Evolutionary conservation across 1,139 yeast genomes (phyloP).

Genomic region (Kodamaea alishanica): DNA sequence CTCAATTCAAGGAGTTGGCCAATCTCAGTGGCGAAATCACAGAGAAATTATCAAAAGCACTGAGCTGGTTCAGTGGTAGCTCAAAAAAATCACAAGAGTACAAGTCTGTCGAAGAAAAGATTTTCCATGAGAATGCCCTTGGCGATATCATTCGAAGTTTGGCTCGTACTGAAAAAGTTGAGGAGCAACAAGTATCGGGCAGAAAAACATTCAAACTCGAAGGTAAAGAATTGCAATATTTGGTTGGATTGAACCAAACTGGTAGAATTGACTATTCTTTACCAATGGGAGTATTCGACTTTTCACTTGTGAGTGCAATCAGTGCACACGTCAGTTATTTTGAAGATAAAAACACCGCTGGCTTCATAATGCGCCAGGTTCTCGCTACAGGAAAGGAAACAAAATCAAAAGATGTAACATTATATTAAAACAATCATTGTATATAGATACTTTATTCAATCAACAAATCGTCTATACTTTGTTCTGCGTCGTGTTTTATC

Average conservation of each 20-base stretch:
- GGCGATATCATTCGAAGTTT: conserved; percentile 42
- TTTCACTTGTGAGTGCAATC: conserved; percentile 73
- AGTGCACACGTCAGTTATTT: conserved; percentile 87
- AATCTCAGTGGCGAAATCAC: conserved; percentile 43
- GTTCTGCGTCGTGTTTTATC: conserved; percentile 80
- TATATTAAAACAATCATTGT: conserved; percentile 14
- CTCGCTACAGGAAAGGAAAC: conserved; percentile 21
- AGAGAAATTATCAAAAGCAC: conserved; percentile 43
- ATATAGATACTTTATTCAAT: conserved; percentile 15
- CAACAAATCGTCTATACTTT: conserved; percentile 63
- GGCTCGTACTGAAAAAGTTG: conserved; percentile 21
- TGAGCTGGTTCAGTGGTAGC: conserved; percentile 37
- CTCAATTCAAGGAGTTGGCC: conserved; percentile 40
- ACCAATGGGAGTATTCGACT: conserved; percentile 77
- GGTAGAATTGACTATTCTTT: conserved; percentile 82
- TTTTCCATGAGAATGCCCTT: conserved; percentile 37
- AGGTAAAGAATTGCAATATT: conserved; percentile 26
- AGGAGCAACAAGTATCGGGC: conserved; percentile 13
- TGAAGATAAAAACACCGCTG: conserved; percentile 82
- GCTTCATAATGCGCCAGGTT: conserved; percentile 63
- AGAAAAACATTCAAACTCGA: conserved; percentile 21
- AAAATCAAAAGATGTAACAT: conserved; percentile 22
- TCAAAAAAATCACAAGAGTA: conserved; percentile 10
- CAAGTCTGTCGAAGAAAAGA: conserved; percentile 21
- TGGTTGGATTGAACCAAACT: conserved; percentile 52